Base-by-base conservation (phyloP, 1,139 yeast genomes). In the Yamadazyma oceani region DNA sequence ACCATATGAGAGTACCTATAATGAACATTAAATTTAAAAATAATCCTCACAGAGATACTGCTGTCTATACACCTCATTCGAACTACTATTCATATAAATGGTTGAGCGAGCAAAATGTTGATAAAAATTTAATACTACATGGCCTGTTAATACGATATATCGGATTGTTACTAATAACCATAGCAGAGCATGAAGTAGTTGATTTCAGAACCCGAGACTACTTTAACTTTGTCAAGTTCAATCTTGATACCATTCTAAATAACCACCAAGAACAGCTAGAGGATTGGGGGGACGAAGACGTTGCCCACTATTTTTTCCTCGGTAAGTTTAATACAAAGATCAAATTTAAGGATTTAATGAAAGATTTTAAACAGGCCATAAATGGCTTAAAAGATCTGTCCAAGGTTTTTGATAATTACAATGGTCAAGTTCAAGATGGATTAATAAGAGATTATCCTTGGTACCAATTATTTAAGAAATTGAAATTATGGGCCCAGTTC, bases 401-500 rank as follows among this genome's bases (percentile, higher is more conserved):
- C 1, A 30, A 24, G 1, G 41, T 48, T 1, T 69, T 71, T 40
- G 82, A 76, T 43, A 44, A 40, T 2, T 65, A 63, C 45, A 65
- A 64, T 26, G 42, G 49, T 9, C 51, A 54, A 2, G 65, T 85
- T 12, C 79, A 77, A 46, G 58, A 58, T 2, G 66, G 71, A 17
- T 71, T 82, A 36, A 59, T 67, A 2, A 64, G 69, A 33, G 95
- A 84, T 50, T 81, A 75, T 48, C 87, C 95, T 1, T 82, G 92
- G 86, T 85, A 82, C 62, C 67, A 69, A 46, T 64, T 73, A 40
- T 72, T 69, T 49, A 73, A 70, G 44, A 85, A 85, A 53, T 51
- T 85, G 25, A 71, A 65, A 36, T 66, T 80, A 11, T 82, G 80
- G 43, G 74, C 83, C 12, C 74, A 75, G 41, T 68, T 82, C 44